Base-by-base conservation (phyloP, 345 rosid genomes). In the Murraya koenigii region DNA sequence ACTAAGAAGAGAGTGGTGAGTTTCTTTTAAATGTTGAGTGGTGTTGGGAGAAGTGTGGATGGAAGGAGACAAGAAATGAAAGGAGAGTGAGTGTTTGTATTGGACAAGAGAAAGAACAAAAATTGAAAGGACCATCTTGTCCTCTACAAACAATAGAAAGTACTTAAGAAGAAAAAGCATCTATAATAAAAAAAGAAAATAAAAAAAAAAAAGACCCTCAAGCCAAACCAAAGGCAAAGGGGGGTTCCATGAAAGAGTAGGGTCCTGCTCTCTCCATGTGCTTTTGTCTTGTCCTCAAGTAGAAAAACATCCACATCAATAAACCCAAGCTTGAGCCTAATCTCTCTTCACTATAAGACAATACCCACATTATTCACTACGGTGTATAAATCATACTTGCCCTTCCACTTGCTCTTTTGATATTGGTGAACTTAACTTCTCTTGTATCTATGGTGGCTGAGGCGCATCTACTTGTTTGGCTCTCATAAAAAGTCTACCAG, bases 61-160 rank as follows among this genome's bases (percentile, higher is more conserved):
- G 67, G 75, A 76, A 86, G 86, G 82, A 82, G 90, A 85, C 88
- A 76, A 74, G 83, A 78, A 78, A 61, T 44, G 80, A 82, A 75
- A 82, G 86, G 80, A 76, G 58, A 77, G 80, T 49, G 80, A 66
- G 65, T 56, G 78, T n/a, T 78, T 76, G 76, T 41, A 69, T 56
- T 64, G 77, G 87, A 80, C 86, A 81, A 82, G 35, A 59, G 81
- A 85, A 86, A 84, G 77, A 81, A 82, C 84, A 82, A 87, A 83
- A 70, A 63, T 13, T 20, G 76, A 79, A 85, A 85, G 87, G 87
- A 85, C 91, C 90, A 82, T 84, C 80, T 84, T 84, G 91, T 89
- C 91, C 86, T 86, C 81, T 77, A 58, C 82, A 85, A 84, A 78
- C 82, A 72, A 47, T 55, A n/a, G 49, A 44, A 66, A 82, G 66